Evolutionary conservation across 2,329 filamentous ascomycete species (phyloP).

Genomic region (Epichloe sp.): DNA sequence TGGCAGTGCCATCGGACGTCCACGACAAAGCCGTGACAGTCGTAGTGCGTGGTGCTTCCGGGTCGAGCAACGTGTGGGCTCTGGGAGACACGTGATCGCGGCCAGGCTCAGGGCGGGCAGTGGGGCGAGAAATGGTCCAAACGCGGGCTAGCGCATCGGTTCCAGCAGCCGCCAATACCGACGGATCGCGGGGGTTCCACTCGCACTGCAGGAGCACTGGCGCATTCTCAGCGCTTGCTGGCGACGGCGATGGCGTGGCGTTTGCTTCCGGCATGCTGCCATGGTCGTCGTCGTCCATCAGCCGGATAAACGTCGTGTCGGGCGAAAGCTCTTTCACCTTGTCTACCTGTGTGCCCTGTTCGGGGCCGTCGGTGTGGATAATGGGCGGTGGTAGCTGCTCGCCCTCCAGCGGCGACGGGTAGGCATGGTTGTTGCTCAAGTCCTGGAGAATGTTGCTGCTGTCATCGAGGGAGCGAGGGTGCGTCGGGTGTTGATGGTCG

Average conservation of each 20-base stretch:
- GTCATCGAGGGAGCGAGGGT: slow-evolving; percentile 8
- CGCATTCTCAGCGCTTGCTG: slow-evolving; percentile 33
- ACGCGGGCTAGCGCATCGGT: slow-evolving; percentile 58
- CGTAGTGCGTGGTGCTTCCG: slow-evolving; percentile 36
- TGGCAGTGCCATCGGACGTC: slow-evolving; percentile 40
- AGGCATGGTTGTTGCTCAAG: slow-evolving; percentile 38
- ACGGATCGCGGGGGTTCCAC: slow-evolving; percentile 53
- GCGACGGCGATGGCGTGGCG: slow-evolving; percentile 22
- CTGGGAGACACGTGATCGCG: slow-evolving; percentile 28
- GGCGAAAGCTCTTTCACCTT: slow-evolving; percentile 47
- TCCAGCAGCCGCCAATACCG: slow-evolving; percentile 52
- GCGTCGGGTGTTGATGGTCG: slow-evolving; percentile 19
- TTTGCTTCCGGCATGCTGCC: slow-evolving; percentile 18
- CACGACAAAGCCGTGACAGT: slow-evolving; percentile 48
- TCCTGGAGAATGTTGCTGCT: slow-evolving; percentile 18
- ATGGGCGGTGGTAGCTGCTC: slow-evolving; percentile 40
- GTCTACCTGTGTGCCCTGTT: slow-evolving; percentile 51
- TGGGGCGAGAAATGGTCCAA: slow-evolving; percentile 48
- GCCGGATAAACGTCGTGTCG: slow-evolving; percentile 47
- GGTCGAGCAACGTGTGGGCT: slow-evolving; percentile 34
- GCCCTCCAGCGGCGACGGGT: slow-evolving; percentile 50
- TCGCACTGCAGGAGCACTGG: slow-evolving; percentile 55
- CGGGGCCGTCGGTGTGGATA: slow-evolving; percentile 46
- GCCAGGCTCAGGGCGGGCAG: slow-evolving; percentile 27
- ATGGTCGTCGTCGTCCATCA: slow-evolving; percentile 29